Conservation (phyloP, 495 filamentous ascomycete species). For the Penicillium malachiteum region DNA sequence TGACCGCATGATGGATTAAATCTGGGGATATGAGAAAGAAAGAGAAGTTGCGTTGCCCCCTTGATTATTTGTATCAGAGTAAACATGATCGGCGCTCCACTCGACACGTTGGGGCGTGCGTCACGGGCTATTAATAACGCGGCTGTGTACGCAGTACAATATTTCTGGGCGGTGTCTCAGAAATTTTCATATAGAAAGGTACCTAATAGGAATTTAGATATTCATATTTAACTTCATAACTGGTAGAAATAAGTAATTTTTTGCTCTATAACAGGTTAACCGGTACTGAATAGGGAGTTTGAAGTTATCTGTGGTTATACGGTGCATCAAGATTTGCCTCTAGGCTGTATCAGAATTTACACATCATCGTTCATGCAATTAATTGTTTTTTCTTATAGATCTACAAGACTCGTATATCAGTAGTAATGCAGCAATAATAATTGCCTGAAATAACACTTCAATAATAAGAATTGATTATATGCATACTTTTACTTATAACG, state of each 20-base stretch:
- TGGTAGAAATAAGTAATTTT: too few relatives aligned
- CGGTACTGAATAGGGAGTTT: too few relatives aligned
- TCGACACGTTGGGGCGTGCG: slow-evolving; percentile 26
- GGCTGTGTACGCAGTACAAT: slow-evolving; percentile 7
- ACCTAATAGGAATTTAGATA: too few relatives aligned
- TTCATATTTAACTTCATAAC: too few relatives aligned
- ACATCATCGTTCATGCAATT: too few relatives aligned
- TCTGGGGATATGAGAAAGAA: slow-evolving; percentile 1
- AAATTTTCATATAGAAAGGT: neutral
- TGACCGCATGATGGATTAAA: slow-evolving; percentile 28
- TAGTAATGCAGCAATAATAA: too few relatives aligned
- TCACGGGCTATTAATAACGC: slow-evolving; percentile 27
- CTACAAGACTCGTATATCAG: too few relatives aligned
- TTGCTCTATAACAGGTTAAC: too few relatives aligned
- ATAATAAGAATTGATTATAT: neutral
- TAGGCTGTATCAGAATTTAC: too few relatives aligned
- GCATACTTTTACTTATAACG: neutral
- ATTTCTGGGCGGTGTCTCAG: neutral
- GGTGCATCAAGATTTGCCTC: too few relatives aligned
- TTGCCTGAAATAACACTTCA: neutral
- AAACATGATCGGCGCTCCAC: slow-evolving; percentile 29
- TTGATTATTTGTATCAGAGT: slow-evolving; percentile 9
- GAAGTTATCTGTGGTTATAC: too few relatives aligned
- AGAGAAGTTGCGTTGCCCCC: neutral
- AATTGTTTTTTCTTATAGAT: too few relatives aligned